Evolutionary conservation across 345 rosid genomes (phyloP).

Genomic region (sweet orange (Citrus sinensis)): DVS_A1.0 CM039167.1:17577001-17577500

Average conservation of each 20-base stretch:
- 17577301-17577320: constrained; percentile 12
- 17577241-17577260: constrained; percentile 20
- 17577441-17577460: too few species aligned
- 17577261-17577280: constrained; percentile 12
- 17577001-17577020: constrained; percentile 45
- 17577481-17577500: too few species aligned
- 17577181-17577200: constrained; percentile 28
- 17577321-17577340: constrained; percentile 25
- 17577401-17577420: neutral
- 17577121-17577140: neutral
- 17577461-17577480: too few species aligned
- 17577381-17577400: constrained; percentile 16
- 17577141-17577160: neutral
- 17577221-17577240: constrained; percentile 21
- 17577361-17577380: constrained; percentile 33
- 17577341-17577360: constrained; percentile 33
- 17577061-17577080: constrained; percentile 36
- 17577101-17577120: neutral
- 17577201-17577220: constrained; percentile 14
- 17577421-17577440: too few species aligned
- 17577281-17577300: constrained; percentile 21
- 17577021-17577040: constrained; percentile 28
- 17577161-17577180: neutral
- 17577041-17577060: constrained; percentile 38
- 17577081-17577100: neutral